Percentiles rank a stretch among this genome's conserved stretches.
These are phyloP conservation scores for Capniomyces stellatus DNA, from an alignment of 371 early-diverging fungal genomes.

Conservation along the genomic window DNA sequence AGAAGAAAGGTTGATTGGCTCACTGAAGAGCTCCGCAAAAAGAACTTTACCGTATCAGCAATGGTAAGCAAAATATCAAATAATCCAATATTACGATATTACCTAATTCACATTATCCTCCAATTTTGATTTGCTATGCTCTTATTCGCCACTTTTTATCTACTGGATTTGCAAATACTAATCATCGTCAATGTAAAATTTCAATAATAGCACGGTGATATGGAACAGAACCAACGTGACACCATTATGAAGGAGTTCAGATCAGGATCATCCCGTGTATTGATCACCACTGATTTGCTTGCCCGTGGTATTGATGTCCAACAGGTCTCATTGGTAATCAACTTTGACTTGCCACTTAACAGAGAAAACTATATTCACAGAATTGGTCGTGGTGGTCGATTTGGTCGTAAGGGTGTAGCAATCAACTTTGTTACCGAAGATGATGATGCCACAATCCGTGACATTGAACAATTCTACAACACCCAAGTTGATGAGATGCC, in stretches of 20 bases:
- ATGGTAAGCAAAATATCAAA: too few species aligned
- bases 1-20: slow-evolving; percentile 96
- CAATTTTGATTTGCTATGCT: too few species aligned
- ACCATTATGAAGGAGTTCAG: slow-evolving; percentile 86
- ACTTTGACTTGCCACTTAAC: slow-evolving; percentile 90
- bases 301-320: slow-evolving; percentile 98
- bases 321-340: slow-evolving; percentile 90
- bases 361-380: slow-evolving; percentile 90
- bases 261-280: slow-evolving; percentile 62
- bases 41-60: slow-evolving; percentile 91
- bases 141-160: too few species aligned
- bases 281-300: slow-evolving; percentile 90
- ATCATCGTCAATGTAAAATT: too few species aligned
- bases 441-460: slow-evolving; percentile 66
- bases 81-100: too few species aligned
- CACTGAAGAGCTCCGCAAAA: slow-evolving; percentile 82
- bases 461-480: slow-evolving; percentile 80
- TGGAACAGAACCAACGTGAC: slow-evolving; percentile 82
- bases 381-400: slow-evolving; percentile 95
- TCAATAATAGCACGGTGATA: slow-evolving; percentile 99
- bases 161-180: too few species aligned
- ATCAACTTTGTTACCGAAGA: slow-evolving; percentile 92
- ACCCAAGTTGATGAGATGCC: slow-evolving; percentile 97
- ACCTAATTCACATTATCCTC: too few species aligned
- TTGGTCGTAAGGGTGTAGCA: slow-evolving; percentile 95